Evolutionary conservation across 202 grass and related monocot species (phyloP), one percentile per base, ranked within the genome.

Genomic region (Schoenoplectus triqueter): DNA sequence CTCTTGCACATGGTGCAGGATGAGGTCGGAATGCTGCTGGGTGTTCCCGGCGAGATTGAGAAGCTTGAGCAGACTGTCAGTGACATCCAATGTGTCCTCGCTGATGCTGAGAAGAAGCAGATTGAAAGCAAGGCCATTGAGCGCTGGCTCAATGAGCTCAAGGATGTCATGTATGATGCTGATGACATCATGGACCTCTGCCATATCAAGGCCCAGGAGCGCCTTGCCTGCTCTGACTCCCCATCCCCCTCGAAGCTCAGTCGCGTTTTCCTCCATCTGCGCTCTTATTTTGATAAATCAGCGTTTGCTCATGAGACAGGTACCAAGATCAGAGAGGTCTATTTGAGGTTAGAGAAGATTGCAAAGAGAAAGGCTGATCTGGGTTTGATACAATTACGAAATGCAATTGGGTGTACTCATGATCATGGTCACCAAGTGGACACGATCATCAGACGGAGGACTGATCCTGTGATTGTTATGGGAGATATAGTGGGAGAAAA

Each of bases 151-250:
- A 63, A 51, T 48, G 57, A 84, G 54, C 86, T 88, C 1, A 88
- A 88, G 61, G 86, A 84, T 63, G 66, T 64, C 18, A 83, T 87
- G 86, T 87, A 87, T 50, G 79, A 87, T 63, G 78, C 78, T 17
- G 79, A 56, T 15, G 70, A 79, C 19, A n/a, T 84, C 67, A 60
- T 88, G 22, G 79, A 83, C 6, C 15, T 70, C 10, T 87, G 85
- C 18, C 64, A 5, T 14, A 48, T 86, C 40, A 56, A 87, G 21
- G 40, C 69, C 3, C 10, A 73, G 5, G 69, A 48, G 19, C 9
- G 5, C 6, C 10, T 4, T 17, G 41, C 44, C 41, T 0, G 11
- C 66, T 51, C 31, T 41, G 40, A 54, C 49, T 78, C n/a, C 11
- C 75, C 11, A 3, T 13, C 55, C 0, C 14, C 55, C 11, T 57